A percentile compares a stretch with the other conserved stretches of the same genome.
These are phyloP conservation scores for Jamesozyma jinghongensis DNA, from an alignment of 805 yeast species.

Conservation along the genomic window DNA sequence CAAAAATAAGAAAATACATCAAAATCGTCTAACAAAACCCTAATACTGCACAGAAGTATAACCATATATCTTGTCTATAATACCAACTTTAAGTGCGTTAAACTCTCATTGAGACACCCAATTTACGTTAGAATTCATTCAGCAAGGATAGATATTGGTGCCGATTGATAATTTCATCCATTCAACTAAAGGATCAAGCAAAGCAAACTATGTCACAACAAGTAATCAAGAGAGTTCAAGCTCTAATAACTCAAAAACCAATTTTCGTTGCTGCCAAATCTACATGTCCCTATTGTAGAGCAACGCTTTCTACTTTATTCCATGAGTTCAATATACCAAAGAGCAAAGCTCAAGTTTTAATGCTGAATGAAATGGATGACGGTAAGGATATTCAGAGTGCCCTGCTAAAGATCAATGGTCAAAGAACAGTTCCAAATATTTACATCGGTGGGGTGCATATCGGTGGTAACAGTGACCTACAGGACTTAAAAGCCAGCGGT, in stretches of 20 bases:
- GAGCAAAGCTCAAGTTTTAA: constrained; percentile 32
- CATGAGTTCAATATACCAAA: constrained; percentile 38
- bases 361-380: constrained; percentile 46
- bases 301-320: constrained; percentile 35
- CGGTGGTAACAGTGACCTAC: constrained; percentile 91
- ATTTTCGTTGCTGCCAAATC: constrained; percentile 78
- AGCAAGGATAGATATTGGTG: too few relatives aligned
- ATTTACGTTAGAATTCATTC: too few relatives aligned
- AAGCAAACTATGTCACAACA: constrained; percentile 39
- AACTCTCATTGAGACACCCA: too few relatives aligned
- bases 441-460: constrained; percentile 86
- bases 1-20: too few relatives aligned
- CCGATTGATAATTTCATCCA: too few relatives aligned
- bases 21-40: too few relatives aligned
- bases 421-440: constrained; percentile 87
- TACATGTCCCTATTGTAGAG: constrained; percentile 58
- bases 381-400: constrained; percentile 80
- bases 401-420: constrained; percentile 69
- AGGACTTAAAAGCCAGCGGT: constrained; percentile 55
- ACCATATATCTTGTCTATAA: too few relatives aligned
- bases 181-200: too few relatives aligned
- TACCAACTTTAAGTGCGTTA: too few relatives aligned
- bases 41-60: too few relatives aligned
- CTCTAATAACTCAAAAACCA: constrained; percentile 53
- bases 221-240: constrained; percentile 48